phyloP scores from a whole-genome alignment of 306 rosid species.

The Begonia peltatifolia region DNA sequence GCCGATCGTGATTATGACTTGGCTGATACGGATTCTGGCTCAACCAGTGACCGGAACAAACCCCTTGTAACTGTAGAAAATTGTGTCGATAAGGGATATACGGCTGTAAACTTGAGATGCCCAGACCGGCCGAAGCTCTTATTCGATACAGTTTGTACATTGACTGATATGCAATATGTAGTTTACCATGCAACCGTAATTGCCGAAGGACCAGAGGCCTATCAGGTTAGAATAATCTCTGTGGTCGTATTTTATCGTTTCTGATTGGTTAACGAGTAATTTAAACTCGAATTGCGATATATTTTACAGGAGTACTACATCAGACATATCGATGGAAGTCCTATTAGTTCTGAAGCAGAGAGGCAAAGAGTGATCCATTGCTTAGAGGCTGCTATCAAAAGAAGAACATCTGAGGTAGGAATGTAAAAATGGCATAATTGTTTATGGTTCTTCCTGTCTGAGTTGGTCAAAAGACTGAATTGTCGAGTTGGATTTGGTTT shows the following conservation, averaged over 20 bases:
- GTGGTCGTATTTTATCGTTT: neutral
- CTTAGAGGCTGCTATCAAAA: conserved; percentile 84
- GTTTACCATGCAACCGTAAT: conserved; percentile 80
- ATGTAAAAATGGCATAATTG: neutral
- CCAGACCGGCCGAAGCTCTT: conserved; percentile 80
- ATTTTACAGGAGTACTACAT: conserved; percentile 62
- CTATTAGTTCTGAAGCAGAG: conserved; percentile 84
- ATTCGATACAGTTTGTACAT: conserved; percentile 75
- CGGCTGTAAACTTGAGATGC: conserved; percentile 83
- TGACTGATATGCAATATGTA: conserved; percentile 95
- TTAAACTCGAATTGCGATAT: too few species aligned
- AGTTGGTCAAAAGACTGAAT: neutral
- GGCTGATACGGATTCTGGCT: conserved; percentile 22
- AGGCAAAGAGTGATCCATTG: conserved; percentile 88
- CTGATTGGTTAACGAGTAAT: too few species aligned
- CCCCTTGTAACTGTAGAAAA: conserved; percentile 54
- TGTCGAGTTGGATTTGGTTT: neutral
- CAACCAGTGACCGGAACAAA: conserved; percentile 43
- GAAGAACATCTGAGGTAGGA: conserved; percentile 76
- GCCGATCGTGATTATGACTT: conserved; percentile 87
- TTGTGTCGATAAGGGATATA: conserved; percentile 77
- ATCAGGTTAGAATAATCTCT: conserved; percentile 44
- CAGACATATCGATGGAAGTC: conserved; percentile 78
- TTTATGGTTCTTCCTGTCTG: neutral
- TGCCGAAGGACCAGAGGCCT: conserved; percentile 92